phyloP scores from a whole-genome alignment of 495 filamentous ascomycete species.

The Penicillium riverlandense region DNA sequence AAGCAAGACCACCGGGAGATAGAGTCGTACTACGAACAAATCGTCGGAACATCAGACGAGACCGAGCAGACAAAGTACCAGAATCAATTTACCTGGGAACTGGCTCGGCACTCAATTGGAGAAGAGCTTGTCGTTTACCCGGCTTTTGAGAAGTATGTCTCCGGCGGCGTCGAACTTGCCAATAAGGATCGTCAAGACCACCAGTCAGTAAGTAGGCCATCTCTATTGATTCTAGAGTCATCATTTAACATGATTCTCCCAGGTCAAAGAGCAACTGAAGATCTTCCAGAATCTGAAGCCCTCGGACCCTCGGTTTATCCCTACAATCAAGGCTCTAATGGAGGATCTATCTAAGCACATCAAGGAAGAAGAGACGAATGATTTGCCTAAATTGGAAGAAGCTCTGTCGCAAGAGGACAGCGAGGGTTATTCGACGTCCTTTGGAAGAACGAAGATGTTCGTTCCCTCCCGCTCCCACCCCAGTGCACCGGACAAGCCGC shows the following conservation, averaged over 20 bases:
- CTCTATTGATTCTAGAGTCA: not conserved
- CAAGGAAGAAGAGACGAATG: constrained; percentile 50
- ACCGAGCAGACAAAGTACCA: constrained; percentile 47
- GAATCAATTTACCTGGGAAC: constrained; percentile 66
- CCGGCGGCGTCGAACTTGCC: constrained; percentile 42
- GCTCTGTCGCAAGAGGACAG: constrained; percentile 28
- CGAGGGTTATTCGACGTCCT: constrained; percentile 40
- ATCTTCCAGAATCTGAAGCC: constrained; percentile 50
- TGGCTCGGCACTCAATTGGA: constrained; percentile 57
- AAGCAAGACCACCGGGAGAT: constrained; percentile 58
- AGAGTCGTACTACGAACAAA: constrained; percentile 49
- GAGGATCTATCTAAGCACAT: constrained; percentile 48
- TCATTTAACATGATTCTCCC: not conserved
- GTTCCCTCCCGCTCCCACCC: constrained; percentile 53
- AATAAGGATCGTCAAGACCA: constrained; percentile 56
- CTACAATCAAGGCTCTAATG: constrained; percentile 48
- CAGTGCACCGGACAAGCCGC: constrained; percentile 27
- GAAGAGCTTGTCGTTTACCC: constrained; percentile 70
- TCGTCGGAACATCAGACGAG: constrained; percentile 38
- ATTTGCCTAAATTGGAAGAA: constrained; percentile 49
- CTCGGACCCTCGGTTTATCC: constrained; percentile 38
- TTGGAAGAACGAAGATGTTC: constrained; percentile 54
- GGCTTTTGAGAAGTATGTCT: constrained; percentile 51
- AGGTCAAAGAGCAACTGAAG: constrained; percentile 60
- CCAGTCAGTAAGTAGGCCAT: constrained; percentile 28